These are phyloP conservation scores for Bretschneidera sinensis DNA, from an alignment of 345 rosid genomes.

Conservation along the genomic window DNA sequence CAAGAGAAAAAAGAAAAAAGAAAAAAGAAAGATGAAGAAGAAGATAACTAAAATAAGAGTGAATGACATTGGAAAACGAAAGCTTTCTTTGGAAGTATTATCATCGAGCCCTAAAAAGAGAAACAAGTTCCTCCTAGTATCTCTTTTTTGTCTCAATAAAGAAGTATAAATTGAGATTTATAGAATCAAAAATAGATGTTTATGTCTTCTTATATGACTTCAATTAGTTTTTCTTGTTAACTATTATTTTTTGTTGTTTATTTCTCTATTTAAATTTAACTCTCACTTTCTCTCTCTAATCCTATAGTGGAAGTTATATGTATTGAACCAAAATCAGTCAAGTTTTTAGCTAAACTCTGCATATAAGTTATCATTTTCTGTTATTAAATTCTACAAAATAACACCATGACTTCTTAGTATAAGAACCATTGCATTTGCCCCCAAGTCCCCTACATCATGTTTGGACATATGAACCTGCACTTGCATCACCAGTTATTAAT, in stretches of 20 bases:
- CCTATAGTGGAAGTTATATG: constrained; percentile 9
- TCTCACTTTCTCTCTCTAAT: no score
- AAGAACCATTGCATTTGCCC: no score
- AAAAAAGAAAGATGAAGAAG: not conserved
- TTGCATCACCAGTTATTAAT: no score
- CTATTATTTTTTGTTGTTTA: no score
- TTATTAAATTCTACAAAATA: not conserved
- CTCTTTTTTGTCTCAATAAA: constrained; percentile 2
- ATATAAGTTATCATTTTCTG: not conserved
- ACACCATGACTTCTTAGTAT: no score
- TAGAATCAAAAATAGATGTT: not conserved
- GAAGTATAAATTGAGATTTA: not conserved
- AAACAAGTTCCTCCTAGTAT: not conserved
- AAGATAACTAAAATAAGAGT: no score
- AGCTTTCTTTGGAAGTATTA: constrained; percentile 15
- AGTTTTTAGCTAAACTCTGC: not conserved
- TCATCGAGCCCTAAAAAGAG: constrained; percentile 27
- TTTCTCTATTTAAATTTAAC: no score
- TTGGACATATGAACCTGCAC: not conserved
- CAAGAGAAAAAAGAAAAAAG: not conserved
- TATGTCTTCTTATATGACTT: constrained; percentile 10
- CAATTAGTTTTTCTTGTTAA: no score
- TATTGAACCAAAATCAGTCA: constrained; percentile 2
- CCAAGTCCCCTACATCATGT: no score
- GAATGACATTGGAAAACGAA: constrained; percentile 3